Base-by-base conservation (phyloP, 805 yeast genomes). In the Candida dajiaensis region DNA sequence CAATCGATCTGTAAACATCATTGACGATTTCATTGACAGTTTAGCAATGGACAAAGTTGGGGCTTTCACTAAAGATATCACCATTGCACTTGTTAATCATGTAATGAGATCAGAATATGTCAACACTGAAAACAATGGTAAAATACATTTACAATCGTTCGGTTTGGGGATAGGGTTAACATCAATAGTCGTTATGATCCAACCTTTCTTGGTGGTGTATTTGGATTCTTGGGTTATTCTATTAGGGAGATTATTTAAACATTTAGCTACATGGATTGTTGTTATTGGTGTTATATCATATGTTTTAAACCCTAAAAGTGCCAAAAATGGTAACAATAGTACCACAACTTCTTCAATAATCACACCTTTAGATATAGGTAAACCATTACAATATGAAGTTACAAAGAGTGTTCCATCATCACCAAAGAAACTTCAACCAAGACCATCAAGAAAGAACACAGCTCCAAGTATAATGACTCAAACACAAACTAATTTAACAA, bases 141-240 rank as follows among this genome's bases (percentile, higher is more conserved):
- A 51, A 39, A 13, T 63, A 2, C 66, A 63, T 42, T 33, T 63
- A 1, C 61, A 61, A 16, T 57, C 63, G 15, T 63, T 60, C 41
- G 45, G 49, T 0, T 31, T 56, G 2, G 66, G 66, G 1, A 43
- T 55, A 9, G 46, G 49, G 1, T 8, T 51, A 33, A 52, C 63
- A 2, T n/a, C 44, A 1, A 11, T 48, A 2, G 40, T 56, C 23
- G 42, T 55, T n/a, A 15, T 55, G 12, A 16, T 59, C 7, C 61
- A 56, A 19, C 66, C 65, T 1, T 57, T 46, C 41, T 16, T 59
- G 1, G 44, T 50, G 13, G 49, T 42, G 10, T 54, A 54, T 21
- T 21, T 62, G 6, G 58, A 55, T 21, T 53, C 57, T 15, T 60
- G 63, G 62, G 44, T 59, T 1, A 33, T 53, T 0, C 38, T 61